Conservation (phyloP, 257 asterid species). For the Rehmannia glutinosa region DNA sequence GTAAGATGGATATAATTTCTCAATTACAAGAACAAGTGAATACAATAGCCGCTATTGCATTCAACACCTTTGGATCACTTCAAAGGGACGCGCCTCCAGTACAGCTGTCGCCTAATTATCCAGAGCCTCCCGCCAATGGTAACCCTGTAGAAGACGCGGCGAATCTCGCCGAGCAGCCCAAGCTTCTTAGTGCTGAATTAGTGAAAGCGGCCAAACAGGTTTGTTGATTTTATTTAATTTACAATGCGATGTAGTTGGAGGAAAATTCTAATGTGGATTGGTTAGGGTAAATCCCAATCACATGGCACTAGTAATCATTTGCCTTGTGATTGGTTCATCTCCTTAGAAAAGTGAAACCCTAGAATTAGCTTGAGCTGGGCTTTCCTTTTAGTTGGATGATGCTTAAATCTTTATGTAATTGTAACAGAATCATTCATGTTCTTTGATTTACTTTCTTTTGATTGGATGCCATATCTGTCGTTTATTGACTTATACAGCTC, state of each 20-base stretch:
- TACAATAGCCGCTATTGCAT: conserved; percentile 63
- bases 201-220: conserved; percentile 96
- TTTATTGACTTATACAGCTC: not conserved
- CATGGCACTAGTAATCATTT: not conserved
- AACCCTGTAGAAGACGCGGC: conserved; percentile 48
- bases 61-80: conserved; percentile 82
- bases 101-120: conserved; percentile 78
- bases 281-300: not conserved
- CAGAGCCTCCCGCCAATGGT: conserved; percentile 68
- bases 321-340: not conserved
- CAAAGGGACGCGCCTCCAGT: conserved; percentile 95
- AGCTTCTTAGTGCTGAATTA: conserved; percentile 66
- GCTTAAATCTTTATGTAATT: not conserved
- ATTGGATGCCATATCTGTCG: not conserved
- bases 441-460: not conserved
- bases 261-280: not conserved
- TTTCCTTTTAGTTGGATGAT: not conserved
- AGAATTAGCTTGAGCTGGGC: not conserved
- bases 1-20: conserved; percentile 85
- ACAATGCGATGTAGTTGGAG: too few relatives aligned
- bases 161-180: conserved; percentile 69
- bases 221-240: not conserved
- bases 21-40: conserved; percentile 86
- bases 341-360: not conserved
- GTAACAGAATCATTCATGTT: not conserved